Conservation (phyloP, 1,284 basidiomycete genomes). For the Ganoderma resinaceum region DNA sequence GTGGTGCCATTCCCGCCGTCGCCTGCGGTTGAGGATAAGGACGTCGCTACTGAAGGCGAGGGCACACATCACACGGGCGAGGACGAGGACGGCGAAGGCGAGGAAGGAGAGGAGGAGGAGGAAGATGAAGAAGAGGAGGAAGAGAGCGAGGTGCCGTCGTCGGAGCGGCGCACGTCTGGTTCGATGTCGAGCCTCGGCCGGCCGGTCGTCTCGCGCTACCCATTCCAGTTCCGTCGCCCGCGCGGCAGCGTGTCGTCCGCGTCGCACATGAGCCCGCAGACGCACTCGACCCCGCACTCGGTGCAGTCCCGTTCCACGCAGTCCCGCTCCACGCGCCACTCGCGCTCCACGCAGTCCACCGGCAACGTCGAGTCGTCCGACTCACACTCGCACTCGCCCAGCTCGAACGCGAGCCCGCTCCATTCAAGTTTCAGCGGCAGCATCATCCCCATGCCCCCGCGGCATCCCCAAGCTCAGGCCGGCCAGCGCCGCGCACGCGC, state of each 20-base stretch:
- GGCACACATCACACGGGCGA: constrained; percentile 35
- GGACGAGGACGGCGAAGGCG: constrained; percentile 37
- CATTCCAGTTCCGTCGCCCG: constrained; percentile 68
- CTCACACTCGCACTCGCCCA: constrained; percentile 64
- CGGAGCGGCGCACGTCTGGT: constrained; percentile 65
- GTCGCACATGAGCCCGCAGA: constrained; percentile 42
- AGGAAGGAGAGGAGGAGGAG: constrained; percentile 43
- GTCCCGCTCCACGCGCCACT: constrained; percentile 50
- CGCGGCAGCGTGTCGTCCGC: constrained; percentile 52
- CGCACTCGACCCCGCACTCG: constrained; percentile 50
- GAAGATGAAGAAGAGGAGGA: constrained; percentile 52
- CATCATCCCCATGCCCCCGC: constrained; percentile 75
- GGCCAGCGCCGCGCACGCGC: constrained; percentile 50
- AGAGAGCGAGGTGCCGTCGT: constrained; percentile 55
- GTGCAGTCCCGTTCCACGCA: constrained; percentile 47
- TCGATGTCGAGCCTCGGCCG: constrained; percentile 83
- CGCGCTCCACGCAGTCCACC: constrained; percentile 61
- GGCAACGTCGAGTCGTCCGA: constrained; percentile 64
- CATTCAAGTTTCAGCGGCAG: constrained; percentile 41
- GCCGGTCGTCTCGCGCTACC: constrained; percentile 73
- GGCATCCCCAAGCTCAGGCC: constrained; percentile 56
- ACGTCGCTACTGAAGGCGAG: constrained; percentile 37
- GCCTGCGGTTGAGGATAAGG: constrained; percentile 43
- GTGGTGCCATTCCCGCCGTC: constrained; percentile 78
- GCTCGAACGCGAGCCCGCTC: constrained; percentile 44